Base-by-base conservation (phyloP, 768 basidiomycete species). In the Amyloporia xantha region DNA sequence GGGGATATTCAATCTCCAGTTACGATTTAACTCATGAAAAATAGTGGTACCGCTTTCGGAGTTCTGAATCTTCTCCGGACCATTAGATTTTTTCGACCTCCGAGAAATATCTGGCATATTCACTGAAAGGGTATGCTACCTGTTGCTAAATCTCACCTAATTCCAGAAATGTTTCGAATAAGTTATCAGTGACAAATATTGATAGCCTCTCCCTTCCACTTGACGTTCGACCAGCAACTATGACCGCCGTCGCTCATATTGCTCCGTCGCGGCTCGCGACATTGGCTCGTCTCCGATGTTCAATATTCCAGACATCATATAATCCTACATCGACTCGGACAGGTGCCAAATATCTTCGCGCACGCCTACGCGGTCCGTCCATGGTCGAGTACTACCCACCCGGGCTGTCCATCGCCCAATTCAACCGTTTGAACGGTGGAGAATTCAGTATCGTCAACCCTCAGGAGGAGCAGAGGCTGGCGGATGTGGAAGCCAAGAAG, bases 281-380 rank as follows among this genome's bases (percentile, higher is more conserved):
- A n/a, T 71, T 92, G 53, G 75, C 66, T 1, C 75, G 77, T 42
- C 71, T 87, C 4, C 84, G 83, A 38, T 84, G 81, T 62, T 62
- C 73, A 36, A 78, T 97, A 46, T 95, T 97, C 61, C 80, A 91
- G 61, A 95, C 91, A 7, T 73, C 85, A 3, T 91, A 87, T 69
- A 97, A 97, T 67, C 94, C 94, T 0, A 76, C 76, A 2, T 78
- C 78, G 23, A 63, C 80, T 12, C 83, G 94, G 15, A 93, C 88
- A 0, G 95, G 95, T 15, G 86, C 91, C 23, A 97, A 97, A 70
- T 92, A 95, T 70, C 81, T 97, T 40, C 82, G 86, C 17, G 74
- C 78, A 12, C 76, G 86, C 15, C 78, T 97, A 28, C 80, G 84
- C 0, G 95, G 94, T 0, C 91, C 91, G 0, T 77, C 90, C 23